Percentiles rank a stretch among this genome's conserved stretches.
Evolutionary conservation across 331 rosid species (phyloP).

Genomic region (Erythrophleum ivorense): DNA sequence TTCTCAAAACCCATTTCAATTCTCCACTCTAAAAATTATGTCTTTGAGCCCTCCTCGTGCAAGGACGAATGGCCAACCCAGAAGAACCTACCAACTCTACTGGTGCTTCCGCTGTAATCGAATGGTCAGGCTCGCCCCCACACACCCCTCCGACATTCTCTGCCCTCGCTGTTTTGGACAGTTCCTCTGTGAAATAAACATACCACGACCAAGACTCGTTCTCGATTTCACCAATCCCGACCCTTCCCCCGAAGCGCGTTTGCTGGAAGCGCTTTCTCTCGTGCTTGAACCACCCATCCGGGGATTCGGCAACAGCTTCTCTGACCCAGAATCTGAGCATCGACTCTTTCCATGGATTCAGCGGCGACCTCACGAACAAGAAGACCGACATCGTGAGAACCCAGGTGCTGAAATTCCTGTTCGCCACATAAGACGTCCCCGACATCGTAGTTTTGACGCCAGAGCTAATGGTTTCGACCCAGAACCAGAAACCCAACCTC

Average conservation of each 20-base stretch:
- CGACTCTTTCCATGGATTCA: conserved; percentile 22
- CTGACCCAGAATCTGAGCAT: conserved; percentile 25
- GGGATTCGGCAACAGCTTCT: conserved; percentile 12
- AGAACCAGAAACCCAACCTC: conserved; percentile 44
- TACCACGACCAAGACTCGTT: conserved; percentile 46
- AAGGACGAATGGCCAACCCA: conserved; percentile 29
- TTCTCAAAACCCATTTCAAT: not conserved
- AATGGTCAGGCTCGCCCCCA: conserved; percentile 49
- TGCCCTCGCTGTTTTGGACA: conserved; percentile 86
- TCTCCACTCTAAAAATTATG: conserved; percentile 38
- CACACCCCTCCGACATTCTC: conserved; percentile 39
- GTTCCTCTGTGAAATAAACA: conserved; percentile 63
- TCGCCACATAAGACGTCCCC: conserved; percentile 21
- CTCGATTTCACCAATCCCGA: conserved; percentile 50
- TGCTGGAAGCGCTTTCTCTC: conserved; percentile 82
- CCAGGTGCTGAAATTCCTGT: conserved; percentile 25
- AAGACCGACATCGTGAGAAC: conserved; percentile 1
- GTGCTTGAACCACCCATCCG: conserved; percentile 65
- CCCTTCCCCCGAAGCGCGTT: conserved; percentile 69
- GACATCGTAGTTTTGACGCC: conserved; percentile 43
- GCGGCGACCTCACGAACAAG: not conserved
- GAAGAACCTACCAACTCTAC: conserved; percentile 48
- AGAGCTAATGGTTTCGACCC: conserved; percentile 10
- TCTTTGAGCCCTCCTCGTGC: conserved; percentile 64
- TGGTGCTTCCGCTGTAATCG: conserved; percentile 86